These are phyloP conservation scores for Fusarium avenaceum DNA, from an alignment of 2,329 filamentous ascomycete species.

Conservation along the genomic window DNA sequence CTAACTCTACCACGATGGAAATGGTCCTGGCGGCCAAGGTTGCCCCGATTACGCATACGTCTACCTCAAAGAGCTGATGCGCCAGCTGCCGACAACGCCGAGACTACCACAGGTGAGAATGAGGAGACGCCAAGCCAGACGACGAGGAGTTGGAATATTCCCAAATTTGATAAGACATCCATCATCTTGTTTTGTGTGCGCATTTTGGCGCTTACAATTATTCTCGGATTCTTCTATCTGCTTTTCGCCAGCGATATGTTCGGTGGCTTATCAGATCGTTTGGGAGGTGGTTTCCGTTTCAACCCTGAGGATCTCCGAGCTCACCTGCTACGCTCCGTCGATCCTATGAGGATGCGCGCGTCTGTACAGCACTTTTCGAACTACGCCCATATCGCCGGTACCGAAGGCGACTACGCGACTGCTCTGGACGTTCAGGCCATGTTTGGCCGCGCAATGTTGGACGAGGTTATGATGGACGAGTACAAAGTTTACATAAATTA, in stretches of 20 bases:
- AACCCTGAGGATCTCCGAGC: slow-evolving; percentile 85
- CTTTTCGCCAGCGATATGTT: slow-evolving; percentile 90
- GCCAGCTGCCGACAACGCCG: slow-evolving; percentile 46
- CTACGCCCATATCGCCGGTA: slow-evolving; percentile 94
- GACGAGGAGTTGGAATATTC: slow-evolving; percentile 48
- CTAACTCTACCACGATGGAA: slow-evolving; percentile 68
- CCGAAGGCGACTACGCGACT: slow-evolving; percentile 88
- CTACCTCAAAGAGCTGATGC: slow-evolving; percentile 57
- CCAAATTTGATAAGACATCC: slow-evolving; percentile 59
- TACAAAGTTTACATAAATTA: slow-evolving; percentile 95
- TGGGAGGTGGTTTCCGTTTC: slow-evolving; percentile 77
- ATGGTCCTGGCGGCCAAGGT: slow-evolving; percentile 67
- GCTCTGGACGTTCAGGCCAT: slow-evolving; percentile 86
- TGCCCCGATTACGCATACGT: slow-evolving; percentile 65
- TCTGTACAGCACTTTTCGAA: slow-evolving; percentile 82
- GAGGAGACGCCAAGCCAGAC: slow-evolving; percentile 48
- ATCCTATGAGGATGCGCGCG: slow-evolving; percentile 76
- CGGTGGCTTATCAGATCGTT: slow-evolving; percentile 71
- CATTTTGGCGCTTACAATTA: slow-evolving; percentile 79
- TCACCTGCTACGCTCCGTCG: slow-evolving; percentile 80
- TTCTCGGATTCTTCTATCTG: slow-evolving; percentile 83
- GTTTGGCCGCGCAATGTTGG: slow-evolving; percentile 79
- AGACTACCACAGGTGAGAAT: slow-evolving; percentile 44
- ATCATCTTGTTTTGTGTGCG: slow-evolving; percentile 76
- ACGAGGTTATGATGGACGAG: slow-evolving; percentile 80